Conservation (phyloP, 225 moss, liverwort and hornwort species). For the Sphagnum contortum region DNA sequence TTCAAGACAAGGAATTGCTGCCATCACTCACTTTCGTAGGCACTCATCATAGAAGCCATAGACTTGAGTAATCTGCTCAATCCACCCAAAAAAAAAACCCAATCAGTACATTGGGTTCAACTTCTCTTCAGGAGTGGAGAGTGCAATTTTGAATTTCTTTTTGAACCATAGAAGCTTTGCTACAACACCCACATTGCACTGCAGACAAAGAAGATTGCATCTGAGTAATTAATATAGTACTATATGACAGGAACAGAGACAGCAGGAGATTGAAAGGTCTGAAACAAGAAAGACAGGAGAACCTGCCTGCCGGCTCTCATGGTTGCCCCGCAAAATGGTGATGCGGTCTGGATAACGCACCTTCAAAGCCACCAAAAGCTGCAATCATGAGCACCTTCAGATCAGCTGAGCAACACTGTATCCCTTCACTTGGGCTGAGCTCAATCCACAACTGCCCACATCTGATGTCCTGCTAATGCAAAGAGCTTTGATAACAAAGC, state of each 20-base stretch:
- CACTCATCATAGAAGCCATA: conserved; percentile 8
- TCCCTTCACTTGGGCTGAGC: too few species aligned
- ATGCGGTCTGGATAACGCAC: conserved; percentile 6
- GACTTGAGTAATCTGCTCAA: conserved; percentile 2
- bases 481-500: too few species aligned
- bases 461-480: too few species aligned
- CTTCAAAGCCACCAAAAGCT: conserved; percentile 5
- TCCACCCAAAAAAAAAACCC: background rate
- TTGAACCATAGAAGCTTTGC: too few species aligned
- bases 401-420: too few species aligned
- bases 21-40: conserved; percentile 1
- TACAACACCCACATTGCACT: too few species aligned
- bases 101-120: background rate
- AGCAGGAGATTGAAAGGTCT: background rate
- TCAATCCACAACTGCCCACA: too few species aligned
- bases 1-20: background rate
- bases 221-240: too few species aligned
- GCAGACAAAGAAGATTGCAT: too few species aligned
- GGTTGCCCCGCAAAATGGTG: conserved; percentile 4
- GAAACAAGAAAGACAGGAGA: background rate
- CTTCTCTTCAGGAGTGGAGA: background rate
- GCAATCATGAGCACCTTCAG: background rate
- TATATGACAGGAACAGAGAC: background rate
- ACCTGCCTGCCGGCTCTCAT: conserved; percentile 5
- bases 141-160: too few species aligned